phyloP scores from a whole-genome alignment of 305 asterid genomes.

The Fraxinus velutina region DNA sequence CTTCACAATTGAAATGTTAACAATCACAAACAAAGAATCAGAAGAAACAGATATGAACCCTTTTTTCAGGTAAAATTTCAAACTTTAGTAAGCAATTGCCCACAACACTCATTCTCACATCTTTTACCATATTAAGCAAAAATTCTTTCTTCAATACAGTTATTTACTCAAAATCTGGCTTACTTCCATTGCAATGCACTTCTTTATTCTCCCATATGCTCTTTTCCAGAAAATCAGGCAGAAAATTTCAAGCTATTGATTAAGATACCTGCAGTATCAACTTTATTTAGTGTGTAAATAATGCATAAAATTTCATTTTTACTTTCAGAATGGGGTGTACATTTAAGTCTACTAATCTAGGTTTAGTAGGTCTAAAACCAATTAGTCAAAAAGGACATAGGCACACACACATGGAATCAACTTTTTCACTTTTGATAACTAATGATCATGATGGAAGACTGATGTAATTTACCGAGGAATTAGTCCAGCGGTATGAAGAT shows the following conservation, averaged over 20 bases:
- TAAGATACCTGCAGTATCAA: constrained; percentile 9
- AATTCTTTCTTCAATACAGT: constrained; percentile 56
- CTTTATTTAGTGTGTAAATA: constrained; percentile 12
- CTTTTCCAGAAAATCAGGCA: constrained; percentile 35
- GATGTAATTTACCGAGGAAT: constrained; percentile 24
- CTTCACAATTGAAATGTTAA: not conserved
- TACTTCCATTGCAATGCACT: constrained; percentile 71
- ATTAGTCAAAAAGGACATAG: constrained; percentile 31
- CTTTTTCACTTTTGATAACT: constrained; percentile 34
- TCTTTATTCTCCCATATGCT: constrained; percentile 61
- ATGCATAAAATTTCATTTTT: constrained; percentile 21
- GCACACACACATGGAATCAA: constrained; percentile 40
- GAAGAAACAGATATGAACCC: constrained; percentile 44
- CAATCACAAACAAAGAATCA: constrained; percentile 10
- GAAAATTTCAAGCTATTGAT: constrained; percentile 22
- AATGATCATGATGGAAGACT: constrained; percentile 19
- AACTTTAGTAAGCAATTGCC: constrained; percentile 56
- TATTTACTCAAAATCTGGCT: constrained; percentile 51
- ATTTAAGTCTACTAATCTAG: constrained; percentile 37
- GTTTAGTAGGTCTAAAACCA: constrained; percentile 33
- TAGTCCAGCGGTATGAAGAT: constrained; percentile 25
- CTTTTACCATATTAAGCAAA: constrained; percentile 63
- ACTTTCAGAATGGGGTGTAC: constrained; percentile 29
- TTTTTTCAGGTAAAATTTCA: constrained; percentile 43
- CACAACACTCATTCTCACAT: constrained; percentile 71